Conservation (phyloP, 2,329 filamentous ascomycete species). For the Ascochyta lentis region DNA sequence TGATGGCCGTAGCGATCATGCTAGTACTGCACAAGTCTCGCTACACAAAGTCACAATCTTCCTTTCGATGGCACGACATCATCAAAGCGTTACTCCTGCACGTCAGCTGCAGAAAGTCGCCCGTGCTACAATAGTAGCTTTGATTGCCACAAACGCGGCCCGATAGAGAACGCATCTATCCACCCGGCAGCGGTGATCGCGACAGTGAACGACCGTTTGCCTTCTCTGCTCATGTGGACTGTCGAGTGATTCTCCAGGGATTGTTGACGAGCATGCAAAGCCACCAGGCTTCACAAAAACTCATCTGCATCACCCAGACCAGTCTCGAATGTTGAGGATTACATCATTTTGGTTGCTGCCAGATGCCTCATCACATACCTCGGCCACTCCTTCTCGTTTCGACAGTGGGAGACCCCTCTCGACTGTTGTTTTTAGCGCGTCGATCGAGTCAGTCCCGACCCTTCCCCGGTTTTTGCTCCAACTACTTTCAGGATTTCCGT, state of each 20-base stretch:
- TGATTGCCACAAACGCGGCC: conserved; percentile 3
- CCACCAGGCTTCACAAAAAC: not conserved
- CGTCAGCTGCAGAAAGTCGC: conserved; percentile 11
- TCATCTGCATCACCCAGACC: not conserved
- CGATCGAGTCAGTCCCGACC: conserved; percentile 1
- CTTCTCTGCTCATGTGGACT: not conserved
- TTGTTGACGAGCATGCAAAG: not conserved
- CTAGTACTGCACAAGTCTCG: conserved; percentile 3
- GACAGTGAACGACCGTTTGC: not conserved
- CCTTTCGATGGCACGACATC: not conserved
- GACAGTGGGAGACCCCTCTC: not conserved
- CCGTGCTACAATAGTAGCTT: conserved; percentile 8
- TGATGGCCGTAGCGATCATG: not conserved
- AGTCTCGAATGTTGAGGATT: not conserved
- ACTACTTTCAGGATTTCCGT: not conserved
- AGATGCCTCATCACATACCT: conserved; percentile 7
- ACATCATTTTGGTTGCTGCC: not conserved
- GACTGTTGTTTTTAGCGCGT: not conserved
- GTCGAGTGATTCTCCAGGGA: not conserved
- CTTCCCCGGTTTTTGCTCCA: conserved; percentile 14
- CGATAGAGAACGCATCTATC: not conserved
- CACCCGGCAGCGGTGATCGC: not conserved
- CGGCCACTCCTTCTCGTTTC: not conserved
- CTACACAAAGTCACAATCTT: not conserved
- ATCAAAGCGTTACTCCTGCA: conserved; percentile 10